Conservation (phyloP, 495 filamentous ascomycete genomes). For the Xylaria curta region DNA sequence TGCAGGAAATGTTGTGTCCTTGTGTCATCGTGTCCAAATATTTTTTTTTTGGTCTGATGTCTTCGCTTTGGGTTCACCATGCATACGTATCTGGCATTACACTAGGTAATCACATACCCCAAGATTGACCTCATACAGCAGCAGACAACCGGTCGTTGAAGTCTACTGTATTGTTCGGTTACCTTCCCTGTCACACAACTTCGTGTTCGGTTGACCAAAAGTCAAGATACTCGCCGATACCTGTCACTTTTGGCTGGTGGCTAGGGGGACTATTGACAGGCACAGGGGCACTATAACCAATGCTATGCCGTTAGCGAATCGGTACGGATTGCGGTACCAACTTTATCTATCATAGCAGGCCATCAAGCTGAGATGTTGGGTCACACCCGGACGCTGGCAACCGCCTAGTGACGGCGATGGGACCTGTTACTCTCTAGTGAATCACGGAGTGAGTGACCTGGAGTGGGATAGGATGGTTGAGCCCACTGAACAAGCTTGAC, state of each 20-base stretch:
- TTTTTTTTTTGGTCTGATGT: background rate
- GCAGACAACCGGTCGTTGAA: background rate
- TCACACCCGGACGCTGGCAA: slow-evolving; percentile 26
- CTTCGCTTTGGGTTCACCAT: background rate
- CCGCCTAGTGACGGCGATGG: slow-evolving; percentile 20
- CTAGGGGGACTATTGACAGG: slow-evolving; percentile 21
- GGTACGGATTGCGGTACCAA: slow-evolving; percentile 22
- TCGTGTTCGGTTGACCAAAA: slow-evolving; percentile 1
- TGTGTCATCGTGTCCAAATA: background rate
- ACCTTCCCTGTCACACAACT: slow-evolving; percentile 22
- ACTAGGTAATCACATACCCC: background rate
- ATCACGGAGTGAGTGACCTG: slow-evolving; percentile 13
- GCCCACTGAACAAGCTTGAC: slow-evolving; percentile 24
- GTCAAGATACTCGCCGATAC: background rate
- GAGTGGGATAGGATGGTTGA: background rate
- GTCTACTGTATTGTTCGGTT: slow-evolving; percentile 3
- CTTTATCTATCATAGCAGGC: slow-evolving; percentile 18
- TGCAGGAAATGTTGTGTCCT: background rate
- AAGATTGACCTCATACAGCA: background rate
- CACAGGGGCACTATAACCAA: slow-evolving; percentile 8
- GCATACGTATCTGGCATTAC: background rate
- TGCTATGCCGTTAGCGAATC: slow-evolving; percentile 20
- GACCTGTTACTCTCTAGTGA: slow-evolving; percentile 18
- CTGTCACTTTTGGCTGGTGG: slow-evolving; percentile 21
- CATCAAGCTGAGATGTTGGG: slow-evolving; percentile 22